phyloP scores from a whole-genome alignment of 2,329 filamentous ascomycete genomes.

The Microsporum ferrugineum region DNA sequence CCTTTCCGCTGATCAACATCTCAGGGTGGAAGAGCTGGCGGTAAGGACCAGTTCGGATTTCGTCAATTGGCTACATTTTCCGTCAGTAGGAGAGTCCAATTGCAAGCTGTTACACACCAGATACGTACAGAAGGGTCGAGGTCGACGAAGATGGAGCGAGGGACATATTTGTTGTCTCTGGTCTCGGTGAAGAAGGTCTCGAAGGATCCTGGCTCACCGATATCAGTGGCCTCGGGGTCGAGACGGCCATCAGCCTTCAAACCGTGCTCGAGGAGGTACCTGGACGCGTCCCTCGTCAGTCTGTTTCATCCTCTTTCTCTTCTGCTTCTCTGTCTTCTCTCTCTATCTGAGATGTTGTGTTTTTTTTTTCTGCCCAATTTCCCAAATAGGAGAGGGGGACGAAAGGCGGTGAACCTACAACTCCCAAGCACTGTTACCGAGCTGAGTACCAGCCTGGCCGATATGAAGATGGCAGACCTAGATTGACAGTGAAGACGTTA shows the following conservation, averaged over 20 bases:
- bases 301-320: neutral
- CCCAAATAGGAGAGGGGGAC: neutral
- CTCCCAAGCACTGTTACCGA: conserved; percentile 59
- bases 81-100: conserved; percentile 8
- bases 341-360: neutral
- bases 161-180: conserved; percentile 54
- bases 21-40: conserved; percentile 56
- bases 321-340: neutral
- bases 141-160: conserved; percentile 56
- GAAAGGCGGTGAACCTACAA: conserved; percentile 41
- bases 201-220: conserved; percentile 46
- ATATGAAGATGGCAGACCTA: conserved; percentile 58
- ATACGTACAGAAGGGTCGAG: conserved; percentile 49
- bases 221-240: conserved; percentile 44
- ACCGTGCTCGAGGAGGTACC: conserved; percentile 56
- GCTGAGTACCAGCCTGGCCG: conserved; percentile 56
- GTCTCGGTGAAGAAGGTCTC: conserved; percentile 59
- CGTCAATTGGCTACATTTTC: conserved; percentile 46
- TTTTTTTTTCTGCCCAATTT: neutral
- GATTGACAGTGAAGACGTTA: conserved; percentile 1
- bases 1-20: conserved; percentile 55
- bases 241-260: conserved; percentile 49
- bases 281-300: conserved; percentile 19
- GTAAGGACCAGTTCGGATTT: conserved; percentile 53
- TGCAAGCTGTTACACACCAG: neutral